Evolutionary conservation across 352 stramenopile species (phyloP).

Genomic region (Halophytophthora batemanensis): DNA sequence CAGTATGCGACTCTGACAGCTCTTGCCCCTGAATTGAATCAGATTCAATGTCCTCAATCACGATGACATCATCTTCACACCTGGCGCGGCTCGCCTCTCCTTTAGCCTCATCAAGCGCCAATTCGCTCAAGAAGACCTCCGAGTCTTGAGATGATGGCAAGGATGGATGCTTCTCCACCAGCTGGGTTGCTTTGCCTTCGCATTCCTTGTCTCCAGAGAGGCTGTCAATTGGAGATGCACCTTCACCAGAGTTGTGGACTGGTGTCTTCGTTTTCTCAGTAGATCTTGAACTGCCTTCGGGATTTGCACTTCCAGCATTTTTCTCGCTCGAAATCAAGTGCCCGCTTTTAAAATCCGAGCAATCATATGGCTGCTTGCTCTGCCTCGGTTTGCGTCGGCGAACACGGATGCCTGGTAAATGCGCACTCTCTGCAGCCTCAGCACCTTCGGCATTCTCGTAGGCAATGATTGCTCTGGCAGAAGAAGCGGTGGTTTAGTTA

Average conservation of each 20-base stretch:
- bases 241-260: no score
- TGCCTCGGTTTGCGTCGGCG: constrained; percentile 24
- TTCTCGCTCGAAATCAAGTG: constrained; percentile 1
- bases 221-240: no score
- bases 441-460: constrained; percentile 19
- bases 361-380: constrained; percentile 19
- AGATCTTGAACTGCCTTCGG: no score
- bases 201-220: no score
- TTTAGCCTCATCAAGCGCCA: no score
- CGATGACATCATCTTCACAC: constrained; percentile 11
- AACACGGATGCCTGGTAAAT: constrained; percentile 19
- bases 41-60: constrained; percentile 28
- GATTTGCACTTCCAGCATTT: background rate
- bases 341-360: constrained; percentile 4
- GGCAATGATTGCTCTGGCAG: constrained; percentile 29
- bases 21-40: background rate
- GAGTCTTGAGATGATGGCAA: background rate
- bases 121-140: background rate
- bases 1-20: background rate
- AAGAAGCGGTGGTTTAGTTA: background rate
- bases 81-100: background rate
- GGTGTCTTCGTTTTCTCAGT: no score
- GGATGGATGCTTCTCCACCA: background rate
- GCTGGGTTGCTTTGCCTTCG: no score
- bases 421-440: constrained; percentile 16